Evolutionary conservation across 371 early-diverging fungal genomes (phyloP).

Genomic region (Mortierella sp.): DNA sequence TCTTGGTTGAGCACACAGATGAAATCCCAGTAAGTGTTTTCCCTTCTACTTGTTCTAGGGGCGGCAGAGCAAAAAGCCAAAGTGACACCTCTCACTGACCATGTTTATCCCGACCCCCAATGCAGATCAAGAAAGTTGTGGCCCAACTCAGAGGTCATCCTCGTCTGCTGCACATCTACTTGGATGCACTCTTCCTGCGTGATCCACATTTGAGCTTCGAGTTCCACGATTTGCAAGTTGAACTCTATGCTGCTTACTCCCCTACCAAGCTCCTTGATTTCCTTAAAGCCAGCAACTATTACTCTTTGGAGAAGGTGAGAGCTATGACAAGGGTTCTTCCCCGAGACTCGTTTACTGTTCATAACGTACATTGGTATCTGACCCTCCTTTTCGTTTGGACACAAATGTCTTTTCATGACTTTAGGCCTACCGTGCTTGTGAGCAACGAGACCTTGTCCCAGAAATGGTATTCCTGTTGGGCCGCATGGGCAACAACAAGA

Average conservation of each 20-base stretch:
- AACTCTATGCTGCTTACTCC: constrained; percentile 93
- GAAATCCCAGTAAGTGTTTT: constrained; percentile 74
- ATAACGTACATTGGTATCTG: no score
- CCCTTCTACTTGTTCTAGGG: background rate
- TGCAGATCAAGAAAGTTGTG: constrained; percentile 74
- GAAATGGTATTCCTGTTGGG: constrained; percentile 96
- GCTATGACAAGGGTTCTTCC: no score
- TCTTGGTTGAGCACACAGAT: constrained; percentile 86
- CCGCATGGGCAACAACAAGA: constrained; percentile 95
- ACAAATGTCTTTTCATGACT: background rate
- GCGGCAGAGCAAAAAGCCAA: no score
- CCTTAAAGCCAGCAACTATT: constrained; percentile 79
- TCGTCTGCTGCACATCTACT: constrained; percentile 81
- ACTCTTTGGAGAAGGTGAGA: constrained; percentile 75
- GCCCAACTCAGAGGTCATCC: constrained; percentile 67
- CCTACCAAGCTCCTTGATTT: constrained; percentile 82
- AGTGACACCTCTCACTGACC: no score
- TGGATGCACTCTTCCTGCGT: constrained; percentile 85
- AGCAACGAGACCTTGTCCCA: constrained; percentile 86
- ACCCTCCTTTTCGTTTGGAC: no score
- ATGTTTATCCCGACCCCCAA: no score
- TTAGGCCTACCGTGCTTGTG: constrained; percentile 86
- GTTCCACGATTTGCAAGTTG: constrained; percentile 88
- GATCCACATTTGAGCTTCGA: constrained; percentile 80
- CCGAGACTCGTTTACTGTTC: no score